Percentiles rank a stretch among this genome's conserved stretches.
phyloP scores from a whole-genome alignment of 257 asterid species.

The Capsicum pubescens region DNA sequence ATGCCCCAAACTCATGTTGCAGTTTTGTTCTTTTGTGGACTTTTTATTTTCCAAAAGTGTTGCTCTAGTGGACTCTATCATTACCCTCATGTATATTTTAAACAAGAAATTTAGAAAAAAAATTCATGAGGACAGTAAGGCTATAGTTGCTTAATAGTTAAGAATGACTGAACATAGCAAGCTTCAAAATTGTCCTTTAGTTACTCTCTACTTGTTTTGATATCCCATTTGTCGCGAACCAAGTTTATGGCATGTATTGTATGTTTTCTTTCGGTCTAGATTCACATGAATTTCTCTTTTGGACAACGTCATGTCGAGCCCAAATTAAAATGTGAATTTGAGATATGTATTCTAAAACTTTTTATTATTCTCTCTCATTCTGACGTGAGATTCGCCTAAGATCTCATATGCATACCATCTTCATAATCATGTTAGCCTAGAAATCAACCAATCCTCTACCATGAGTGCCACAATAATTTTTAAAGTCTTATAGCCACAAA shows the following conservation, averaged over 20 bases:
- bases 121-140: neutral
- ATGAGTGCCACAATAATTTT: neutral
- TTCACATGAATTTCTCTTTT: too few species aligned
- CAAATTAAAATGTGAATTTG: neutral
- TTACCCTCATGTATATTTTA: conserved; percentile 1
- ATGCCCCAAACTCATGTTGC: neutral
- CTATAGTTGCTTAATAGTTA: neutral
- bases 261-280: neutral
- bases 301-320: neutral
- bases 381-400: neutral
- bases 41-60: conserved; percentile 26
- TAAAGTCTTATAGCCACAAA: neutral
- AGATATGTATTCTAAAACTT: neutral
- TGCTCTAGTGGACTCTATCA: conserved; percentile 18
- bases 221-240: neutral
- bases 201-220: neutral
- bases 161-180: neutral
- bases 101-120: neutral
- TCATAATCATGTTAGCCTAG: neutral
- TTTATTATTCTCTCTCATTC: neutral
- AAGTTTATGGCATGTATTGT: neutral
- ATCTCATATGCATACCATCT: neutral
- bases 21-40: conserved; percentile 24
- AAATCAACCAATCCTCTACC: neutral
- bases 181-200: neutral